Base-by-base conservation (phyloP, 352 stramenopile species). In the Pythium myriotylum region DNA sequence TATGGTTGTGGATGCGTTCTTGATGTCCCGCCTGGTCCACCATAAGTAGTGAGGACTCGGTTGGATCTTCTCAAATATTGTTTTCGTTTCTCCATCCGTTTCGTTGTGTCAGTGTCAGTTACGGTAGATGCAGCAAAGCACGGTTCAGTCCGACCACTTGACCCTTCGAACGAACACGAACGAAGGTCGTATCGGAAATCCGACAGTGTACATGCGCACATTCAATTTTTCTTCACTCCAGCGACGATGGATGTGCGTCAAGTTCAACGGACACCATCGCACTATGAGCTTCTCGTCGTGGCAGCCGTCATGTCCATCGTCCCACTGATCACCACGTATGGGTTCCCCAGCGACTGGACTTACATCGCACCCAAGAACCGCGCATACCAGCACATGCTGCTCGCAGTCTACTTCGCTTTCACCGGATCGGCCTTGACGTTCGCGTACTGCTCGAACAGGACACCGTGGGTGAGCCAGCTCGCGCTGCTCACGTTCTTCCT, bases 331-430 rank as follows among this genome's bases (percentile, higher is more conserved):
- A 59, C 52, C 2, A 33, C 12, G 2, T 42, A 1, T 3, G 39
- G 23, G 4, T 59, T 51, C 41, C 39, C 52, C 7, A 19, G 22
- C 13, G 13, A 51, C 22, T 59, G 52, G 39, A 29, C 23, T 37
- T 51, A 32, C 24, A 59, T 59, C 40, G 23, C 48, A 26, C 39
- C 52, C 3, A 41, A 22, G 52, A 59, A 59, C 40, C 23, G 26
- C 23, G 52, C 52, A 24, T 50, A 59, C 23, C 40, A 42, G 17
- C 52, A 59, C 52, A 59, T 59, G 52, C 52, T 50, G 23, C 39
- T 59, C 23, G 26, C 52, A 5, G 52, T 59, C 17, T 59, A 59
- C 40, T 48, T 10, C 13, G 22, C 52, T 17, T 59, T 59, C 52
- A 13, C 41, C 16, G 52, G 23, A 22, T 59, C 52, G 17, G 40